Percentiles rank a stretch among this genome's conserved stretches.
Conservation (phyloP, 768 basidiomycete genomes). For the Suillus tomentosus region DNA sequence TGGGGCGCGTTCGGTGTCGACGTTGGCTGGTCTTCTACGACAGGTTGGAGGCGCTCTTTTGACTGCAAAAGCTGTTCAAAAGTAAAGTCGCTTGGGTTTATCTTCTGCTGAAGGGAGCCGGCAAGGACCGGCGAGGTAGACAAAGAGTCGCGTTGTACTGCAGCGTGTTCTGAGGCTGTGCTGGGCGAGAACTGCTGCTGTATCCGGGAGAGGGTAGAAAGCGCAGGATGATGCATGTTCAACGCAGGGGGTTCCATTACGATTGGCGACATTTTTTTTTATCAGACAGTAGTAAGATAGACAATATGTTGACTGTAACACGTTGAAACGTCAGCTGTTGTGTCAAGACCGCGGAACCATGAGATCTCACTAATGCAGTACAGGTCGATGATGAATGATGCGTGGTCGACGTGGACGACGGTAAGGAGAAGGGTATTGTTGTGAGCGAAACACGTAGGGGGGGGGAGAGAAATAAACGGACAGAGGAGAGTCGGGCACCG, state of each 20-base stretch:
- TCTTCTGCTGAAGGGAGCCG: slow-evolving; percentile 32
- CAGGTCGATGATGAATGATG: not conserved
- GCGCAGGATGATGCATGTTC: slow-evolving; percentile 48
- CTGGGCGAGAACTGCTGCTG: slow-evolving; percentile 46
- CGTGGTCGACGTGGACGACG: slow-evolving; percentile 9
- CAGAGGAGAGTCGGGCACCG: slow-evolving; percentile 22
- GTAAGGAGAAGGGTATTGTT: slow-evolving; percentile 6
- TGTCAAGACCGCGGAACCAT: not conserved
- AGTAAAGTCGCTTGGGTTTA: slow-evolving; percentile 31
- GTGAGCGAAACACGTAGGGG: slow-evolving; percentile 13
- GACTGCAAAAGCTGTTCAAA: slow-evolving; percentile 34
- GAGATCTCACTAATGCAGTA: slow-evolving; percentile 3
- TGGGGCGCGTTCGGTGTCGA: slow-evolving; percentile 22
- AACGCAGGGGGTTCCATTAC: slow-evolving; percentile 56
- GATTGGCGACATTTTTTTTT: slow-evolving; percentile 54
- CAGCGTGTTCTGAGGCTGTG: slow-evolving; percentile 25
- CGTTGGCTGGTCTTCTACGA: slow-evolving; percentile 22
- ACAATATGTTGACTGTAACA: slow-evolving; percentile 20
- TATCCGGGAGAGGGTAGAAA: slow-evolving; percentile 47
- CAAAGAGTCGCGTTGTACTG: slow-evolving; percentile 12
- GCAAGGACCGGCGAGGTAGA: slow-evolving; percentile 23
- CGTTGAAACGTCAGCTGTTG: not conserved
- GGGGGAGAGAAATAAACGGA: slow-evolving; percentile 27
- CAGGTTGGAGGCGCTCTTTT: slow-evolving; percentile 30
- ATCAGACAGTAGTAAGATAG: slow-evolving; percentile 32